Conservation (phyloP, 75 land plant species). For the Pinus taeda region DNA sequence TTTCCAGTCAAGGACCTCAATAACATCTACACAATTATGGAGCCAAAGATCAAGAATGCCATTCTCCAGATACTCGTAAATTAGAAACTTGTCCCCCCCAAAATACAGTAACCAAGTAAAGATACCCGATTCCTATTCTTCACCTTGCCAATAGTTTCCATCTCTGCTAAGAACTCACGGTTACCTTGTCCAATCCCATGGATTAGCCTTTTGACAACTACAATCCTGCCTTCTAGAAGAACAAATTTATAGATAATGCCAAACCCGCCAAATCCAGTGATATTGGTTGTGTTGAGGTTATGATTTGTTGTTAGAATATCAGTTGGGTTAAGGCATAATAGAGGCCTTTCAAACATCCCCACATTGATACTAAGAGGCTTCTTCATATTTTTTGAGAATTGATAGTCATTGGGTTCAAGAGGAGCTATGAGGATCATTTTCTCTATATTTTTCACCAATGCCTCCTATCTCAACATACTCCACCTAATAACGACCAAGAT, state of each 20-base stretch:
- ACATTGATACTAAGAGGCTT: conserved; percentile 73
- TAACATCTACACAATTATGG: conserved; percentile 46
- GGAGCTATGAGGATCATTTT: conserved; percentile 19
- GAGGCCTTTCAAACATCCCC: conserved; percentile 62
- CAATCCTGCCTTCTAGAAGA: conserved; percentile 37
- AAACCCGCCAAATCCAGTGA: conserved; percentile 66
- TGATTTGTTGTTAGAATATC: conserved; percentile 54
- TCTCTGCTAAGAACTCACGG: conserved; percentile 67
- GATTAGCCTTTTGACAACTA: conserved; percentile 57
- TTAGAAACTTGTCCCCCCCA: conserved; percentile 53
- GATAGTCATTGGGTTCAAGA: conserved; percentile 21
- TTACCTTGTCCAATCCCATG: conserved; percentile 39
- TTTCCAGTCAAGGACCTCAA: conserved; percentile 49
- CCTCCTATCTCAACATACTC: conserved; percentile 19
- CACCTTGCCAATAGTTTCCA: conserved; percentile 76
- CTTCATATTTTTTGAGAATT: conserved; percentile 38
- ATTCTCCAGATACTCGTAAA: conserved; percentile 66
- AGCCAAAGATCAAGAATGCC: conserved; percentile 68
- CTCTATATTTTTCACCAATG: conserved; percentile 11
- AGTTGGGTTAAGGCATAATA: conserved; percentile 30
- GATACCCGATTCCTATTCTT: conserved; percentile 62
- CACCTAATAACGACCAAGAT: conserved; percentile 26
- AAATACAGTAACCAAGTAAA: conserved; percentile 59
- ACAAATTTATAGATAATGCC: conserved; percentile 57
- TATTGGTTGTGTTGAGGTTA: conserved; percentile 45